A percentile compares a stretch with the other conserved stretches of the same genome.
Evolutionary conservation across 129 eudicot genomes (phyloP).

Genomic region (Tagetes patula): DNA sequence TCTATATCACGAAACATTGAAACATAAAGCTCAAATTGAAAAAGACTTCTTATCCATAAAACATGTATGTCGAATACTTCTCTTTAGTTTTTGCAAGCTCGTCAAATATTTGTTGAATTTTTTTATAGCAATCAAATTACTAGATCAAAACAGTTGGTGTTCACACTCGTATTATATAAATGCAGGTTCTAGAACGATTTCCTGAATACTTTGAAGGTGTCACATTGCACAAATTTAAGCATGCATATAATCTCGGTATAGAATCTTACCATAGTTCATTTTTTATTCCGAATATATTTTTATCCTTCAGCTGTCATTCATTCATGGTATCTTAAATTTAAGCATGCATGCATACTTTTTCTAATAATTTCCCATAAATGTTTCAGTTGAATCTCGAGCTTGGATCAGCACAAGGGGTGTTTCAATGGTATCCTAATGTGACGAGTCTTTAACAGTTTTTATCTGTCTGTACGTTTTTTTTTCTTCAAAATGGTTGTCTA

Average conservation of each 20-base stretch:
- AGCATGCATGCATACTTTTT: not conserved
- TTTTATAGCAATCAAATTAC: slow-evolving; percentile 1
- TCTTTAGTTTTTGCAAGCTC: slow-evolving; percentile 18
- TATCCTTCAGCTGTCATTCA: slow-evolving; percentile 3
- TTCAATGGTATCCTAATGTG: slow-evolving; percentile 53
- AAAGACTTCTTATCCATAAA: slow-evolving; percentile 57
- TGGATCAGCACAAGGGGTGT: slow-evolving; percentile 79
- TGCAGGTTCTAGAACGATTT: slow-evolving; percentile 52
- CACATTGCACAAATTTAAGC: slow-evolving; percentile 48
- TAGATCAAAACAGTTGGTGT: not conserved
- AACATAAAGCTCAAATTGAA: slow-evolving; percentile 52
- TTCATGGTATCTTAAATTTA: slow-evolving; percentile 1
- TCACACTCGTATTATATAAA: slow-evolving; percentile 12
- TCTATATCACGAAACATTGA: slow-evolving; percentile 61
- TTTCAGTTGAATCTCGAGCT: slow-evolving; percentile 83
- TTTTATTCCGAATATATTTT: not conserved
- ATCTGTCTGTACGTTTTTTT: not conserved
- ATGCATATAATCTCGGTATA: slow-evolving; percentile 73
- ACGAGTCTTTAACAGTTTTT: slow-evolving; percentile 9
- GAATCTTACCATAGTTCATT: slow-evolving; percentile 5
- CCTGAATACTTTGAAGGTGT: slow-evolving; percentile 51
- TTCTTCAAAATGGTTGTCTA: not conserved
- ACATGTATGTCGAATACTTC: slow-evolving; percentile 35
- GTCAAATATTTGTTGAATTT: not conserved
- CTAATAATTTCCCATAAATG: slow-evolving; percentile 18